These are phyloP conservation scores for Syzygium grande DNA, from an alignment of 345 rosid species.

Conservation along the genomic window DNA sequence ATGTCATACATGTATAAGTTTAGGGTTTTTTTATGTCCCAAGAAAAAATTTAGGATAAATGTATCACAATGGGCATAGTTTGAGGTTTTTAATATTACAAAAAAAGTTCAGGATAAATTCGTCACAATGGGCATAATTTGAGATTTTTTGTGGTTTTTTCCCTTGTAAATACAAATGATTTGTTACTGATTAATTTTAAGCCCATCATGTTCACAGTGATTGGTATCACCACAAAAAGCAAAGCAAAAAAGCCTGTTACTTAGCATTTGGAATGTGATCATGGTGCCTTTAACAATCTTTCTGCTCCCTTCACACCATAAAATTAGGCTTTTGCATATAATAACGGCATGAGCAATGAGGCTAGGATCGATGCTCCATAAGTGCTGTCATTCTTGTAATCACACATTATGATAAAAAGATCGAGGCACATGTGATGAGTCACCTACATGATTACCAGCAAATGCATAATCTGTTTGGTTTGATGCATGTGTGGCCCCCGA, in stretches of 20 bases:
- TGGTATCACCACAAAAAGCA: background rate
- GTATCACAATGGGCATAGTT: no score
- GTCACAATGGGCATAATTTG: no score
- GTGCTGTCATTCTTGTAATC: background rate
- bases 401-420: background rate
- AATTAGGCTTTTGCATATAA: constrained; percentile 28
- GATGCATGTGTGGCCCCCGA: background rate
- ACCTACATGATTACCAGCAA: background rate
- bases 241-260: background rate
- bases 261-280: background rate
- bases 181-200: background rate
- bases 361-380: background rate
- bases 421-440: background rate
- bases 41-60: no score
- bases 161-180: background rate
- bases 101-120: no score
- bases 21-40: no score
- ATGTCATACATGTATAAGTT: no score
- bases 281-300: constrained; percentile 2
- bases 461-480: background rate
- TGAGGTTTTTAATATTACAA: no score
- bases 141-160: no score
- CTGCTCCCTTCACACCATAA: constrained; percentile 11
- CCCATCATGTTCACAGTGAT: background rate
- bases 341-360: constrained; percentile 8